Base-by-base conservation (phyloP, 176 grass and related monocot species). In the Oryza meridionalis region DNA sequence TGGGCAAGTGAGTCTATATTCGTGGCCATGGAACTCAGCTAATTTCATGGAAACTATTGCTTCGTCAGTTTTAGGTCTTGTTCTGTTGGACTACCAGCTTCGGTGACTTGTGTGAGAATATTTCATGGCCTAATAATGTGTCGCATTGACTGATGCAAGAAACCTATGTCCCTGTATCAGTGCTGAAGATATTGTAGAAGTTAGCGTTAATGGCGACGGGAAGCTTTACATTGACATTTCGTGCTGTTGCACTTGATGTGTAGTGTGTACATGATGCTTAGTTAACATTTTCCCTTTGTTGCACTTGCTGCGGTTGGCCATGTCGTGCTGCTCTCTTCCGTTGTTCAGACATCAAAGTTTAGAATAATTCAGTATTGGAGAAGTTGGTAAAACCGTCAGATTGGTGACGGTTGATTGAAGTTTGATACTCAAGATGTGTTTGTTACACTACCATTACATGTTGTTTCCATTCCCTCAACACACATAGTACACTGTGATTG, bases 21-120 rank as follows among this genome's bases (percentile, higher is more conserved):
- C 47, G 40, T 88, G 80, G 44, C 64, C 47, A 29, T 26, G 69
- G 79, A 86, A 78, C 73, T 73, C 69, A 67, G 58, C 33, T 78
- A 81, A 82, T 78, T 86, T 78, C 14, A 46, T 51, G 50, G 79
- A 31, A 82, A 90, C 67, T 83, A 25, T 86, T 86, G n/a, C 58
- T 62, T 82, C 42, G 38, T 69, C 5, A 38, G 33, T 72, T 22
- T 68, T 82, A 67, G 66, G 68, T 74, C 42, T 66, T 74, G 61
- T 79, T 75, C 49, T 63, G 43, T 77, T 43, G 70, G 82, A n/a
- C 59, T 67, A 21, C 31, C 49, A 74, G 59, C 17, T 61, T 88
- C 81, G 37, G 17, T 84, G 81, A 46, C 65, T 61, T 70, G 43
- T 76, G 24, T n/a, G 46, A 46, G 62, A 42, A 31, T 33, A n/a